A percentile compares a stretch with the other conserved stretches of the same genome.
phyloP scores from a whole-genome alignment of 306 rosid genomes.

The Quercus aquifolioides region DNA sequence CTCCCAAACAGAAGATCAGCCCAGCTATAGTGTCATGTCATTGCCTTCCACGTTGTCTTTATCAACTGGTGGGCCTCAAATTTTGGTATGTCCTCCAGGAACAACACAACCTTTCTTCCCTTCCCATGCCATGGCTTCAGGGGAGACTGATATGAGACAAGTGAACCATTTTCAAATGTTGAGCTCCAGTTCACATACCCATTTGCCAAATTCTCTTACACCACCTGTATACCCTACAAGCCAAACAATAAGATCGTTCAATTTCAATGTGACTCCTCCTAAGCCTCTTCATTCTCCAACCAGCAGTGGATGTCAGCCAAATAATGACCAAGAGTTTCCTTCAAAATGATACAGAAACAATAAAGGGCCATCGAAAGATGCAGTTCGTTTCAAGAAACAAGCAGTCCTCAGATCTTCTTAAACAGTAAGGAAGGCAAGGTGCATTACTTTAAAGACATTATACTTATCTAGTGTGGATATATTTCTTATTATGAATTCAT shows the following conservation, averaged over 20 bases:
- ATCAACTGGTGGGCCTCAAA: slow-evolving; percentile 54
- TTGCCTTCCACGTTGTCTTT: slow-evolving; percentile 62
- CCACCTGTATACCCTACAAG: slow-evolving; percentile 33
- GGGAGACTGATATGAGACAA: slow-evolving; percentile 52
- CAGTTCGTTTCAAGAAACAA: not conserved
- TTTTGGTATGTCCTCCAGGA: slow-evolving; percentile 39
- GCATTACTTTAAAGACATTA: slow-evolving; percentile 10
- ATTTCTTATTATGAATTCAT: not conserved
- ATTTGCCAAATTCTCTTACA: slow-evolving; percentile 15
- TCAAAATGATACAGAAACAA: slow-evolving; percentile 33
- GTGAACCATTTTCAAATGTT: slow-evolving; percentile 50
- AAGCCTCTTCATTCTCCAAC: slow-evolving; percentile 30
- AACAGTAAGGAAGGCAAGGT: not conserved
- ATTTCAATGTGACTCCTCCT: slow-evolving; percentile 47
- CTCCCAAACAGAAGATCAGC: slow-evolving; percentile 45
- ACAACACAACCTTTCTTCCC: slow-evolving; percentile 38
- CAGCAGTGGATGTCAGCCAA: slow-evolving; percentile 35
- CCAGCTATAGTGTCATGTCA: slow-evolving; percentile 39
- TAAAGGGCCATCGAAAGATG: not conserved
- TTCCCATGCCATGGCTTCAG: slow-evolving; percentile 13
- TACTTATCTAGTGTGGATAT: slow-evolving; percentile 17
- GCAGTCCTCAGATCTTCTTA: slow-evolving; percentile 3
- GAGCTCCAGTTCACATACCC: slow-evolving; percentile 23
- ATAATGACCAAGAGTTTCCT: slow-evolving; percentile 36
- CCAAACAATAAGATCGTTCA: slow-evolving; percentile 42